A percentile compares a stretch with the other conserved stretches of the same genome.
Evolutionary conservation across 805 yeast genomes (phyloP).

Genomic region (Pachysolen tannophilus): DNA sequence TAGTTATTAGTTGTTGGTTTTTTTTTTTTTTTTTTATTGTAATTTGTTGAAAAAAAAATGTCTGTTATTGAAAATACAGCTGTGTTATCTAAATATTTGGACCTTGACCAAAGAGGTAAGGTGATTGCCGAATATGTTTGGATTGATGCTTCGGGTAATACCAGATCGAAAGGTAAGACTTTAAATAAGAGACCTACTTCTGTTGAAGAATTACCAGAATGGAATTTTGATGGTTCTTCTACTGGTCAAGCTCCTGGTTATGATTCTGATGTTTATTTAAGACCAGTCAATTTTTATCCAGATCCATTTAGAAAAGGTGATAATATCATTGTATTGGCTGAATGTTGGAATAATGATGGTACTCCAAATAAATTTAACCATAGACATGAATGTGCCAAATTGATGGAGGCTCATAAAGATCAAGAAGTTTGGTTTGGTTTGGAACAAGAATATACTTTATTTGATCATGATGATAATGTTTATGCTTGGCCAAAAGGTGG

Average conservation of each 20-base stretch:
- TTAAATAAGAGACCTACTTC: constrained; percentile 57
- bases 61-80: constrained; percentile 57
- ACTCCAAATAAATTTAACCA: constrained; percentile 98
- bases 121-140: constrained; percentile 95
- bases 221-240: constrained; percentile 99
- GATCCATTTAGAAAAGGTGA: constrained; percentile 99
- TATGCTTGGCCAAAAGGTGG: constrained; percentile 99
- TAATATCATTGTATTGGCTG: constrained; percentile 89
- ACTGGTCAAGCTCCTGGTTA: constrained; percentile 98
- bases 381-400: constrained; percentile 93
- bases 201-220: constrained; percentile 88
- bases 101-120: constrained; percentile 77
- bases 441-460: constrained; percentile 97
- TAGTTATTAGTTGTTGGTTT: not conserved
- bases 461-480: constrained; percentile 81
- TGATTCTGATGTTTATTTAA: constrained; percentile 89
- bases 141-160: constrained; percentile 88
- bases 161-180: constrained; percentile 94
- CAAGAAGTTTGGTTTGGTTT: constrained; percentile 95
- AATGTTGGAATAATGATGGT: constrained; percentile 98
- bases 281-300: constrained; percentile 92
- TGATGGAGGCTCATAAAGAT: constrained; percentile 83
- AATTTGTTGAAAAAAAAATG: not conserved
- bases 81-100: constrained; percentile 74
- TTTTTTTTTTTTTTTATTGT: not conserved